Evolutionary conservation across 305 asterid genomes (phyloP), one percentile per base, ranked within the genome.

Genomic region (Plantago lanceolata): DNA sequence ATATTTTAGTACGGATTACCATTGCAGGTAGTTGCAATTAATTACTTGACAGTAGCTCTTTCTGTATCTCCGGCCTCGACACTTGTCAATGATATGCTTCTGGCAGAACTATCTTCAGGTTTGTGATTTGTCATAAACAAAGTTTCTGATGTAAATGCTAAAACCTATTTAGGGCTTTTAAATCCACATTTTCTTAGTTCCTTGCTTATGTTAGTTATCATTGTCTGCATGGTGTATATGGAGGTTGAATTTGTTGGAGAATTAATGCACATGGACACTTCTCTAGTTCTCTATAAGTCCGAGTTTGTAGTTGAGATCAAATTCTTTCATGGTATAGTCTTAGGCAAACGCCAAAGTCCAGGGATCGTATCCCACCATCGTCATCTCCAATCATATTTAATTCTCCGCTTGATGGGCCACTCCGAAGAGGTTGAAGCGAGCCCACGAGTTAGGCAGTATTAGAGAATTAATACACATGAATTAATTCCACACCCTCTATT

Each of bases 21-120:
- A 51, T 75, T 74, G 74, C 86, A 91, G 98, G 96, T 78, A 61
- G 79, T 85, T 20, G 84, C 95, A 52, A 57, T 89, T 59, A 76
- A 73, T 79, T 91, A 96, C 81, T 82, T 89, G 80, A 82, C 81
- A 45, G 68, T 79, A 54, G 96, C 96, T 71, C 74, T 91, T 57
- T 86, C 96, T n/a, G 85, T 79, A 56, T 77, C 94, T 69, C 86
- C 95, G 2, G 73, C 96, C 62, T 86, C 92, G 55, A 60, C 61
- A 19, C 65, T 72, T 70, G 81, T 91, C 68, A 81, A 78, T 73
- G 76, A 75, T 63, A 82, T 86, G 92, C 87, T 88, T 71, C 68
- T 78, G 69, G 84, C 66, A 68, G 96, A 91, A 84, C 71, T 75
- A 60, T 75, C 86, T 31, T 64, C 72, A 81, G 98, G 98, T 91